A percentile compares a stretch with the other conserved stretches of the same genome.
Conservation (phyloP, 305 asterid genomes). For the Ilex paraguariensis region DNA sequence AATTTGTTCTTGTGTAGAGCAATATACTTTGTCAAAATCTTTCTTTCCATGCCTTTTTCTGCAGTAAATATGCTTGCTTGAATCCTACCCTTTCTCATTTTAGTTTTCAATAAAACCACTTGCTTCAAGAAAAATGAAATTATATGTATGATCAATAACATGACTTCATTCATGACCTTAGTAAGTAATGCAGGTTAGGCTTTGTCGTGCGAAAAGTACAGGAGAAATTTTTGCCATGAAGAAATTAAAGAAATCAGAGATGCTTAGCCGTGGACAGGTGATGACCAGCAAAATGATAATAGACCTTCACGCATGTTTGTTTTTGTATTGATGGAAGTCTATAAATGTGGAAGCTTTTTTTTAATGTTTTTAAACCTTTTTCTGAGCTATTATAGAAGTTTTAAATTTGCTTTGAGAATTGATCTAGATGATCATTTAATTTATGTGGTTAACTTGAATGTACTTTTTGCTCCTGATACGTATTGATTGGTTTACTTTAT, state of each 20-base stretch:
- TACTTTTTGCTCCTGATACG: neutral
- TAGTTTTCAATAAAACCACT: neutral
- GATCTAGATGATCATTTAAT: neutral
- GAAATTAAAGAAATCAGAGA: constrained; percentile 87
- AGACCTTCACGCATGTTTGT: neutral
- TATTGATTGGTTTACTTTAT: neutral
- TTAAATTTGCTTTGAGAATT: neutral
- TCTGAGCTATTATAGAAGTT: too few relatives aligned
- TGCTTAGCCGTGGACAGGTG: constrained; percentile 99
- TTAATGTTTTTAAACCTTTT: neutral
- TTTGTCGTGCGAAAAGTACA: constrained; percentile 73
- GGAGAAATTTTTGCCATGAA: constrained; percentile 95
- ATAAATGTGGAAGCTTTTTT: too few relatives aligned
- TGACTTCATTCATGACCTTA: constrained; percentile 16
- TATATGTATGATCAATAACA: neutral
- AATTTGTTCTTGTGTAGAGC: too few relatives aligned
- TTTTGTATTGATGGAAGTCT: too few relatives aligned
- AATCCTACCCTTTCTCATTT: neutral
- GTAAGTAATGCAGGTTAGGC: constrained; percentile 63
- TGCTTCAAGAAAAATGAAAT: neutral
- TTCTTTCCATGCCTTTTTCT: too few relatives aligned
- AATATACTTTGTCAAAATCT: too few relatives aligned
- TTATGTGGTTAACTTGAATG: too few relatives aligned
- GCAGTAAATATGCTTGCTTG: neutral
- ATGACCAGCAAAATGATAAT: constrained; percentile 5